A percentile compares a stretch with the other conserved stretches of the same genome.
Conservation (phyloP, 768 basidiomycete genomes). For the Lactarius evosmus region DNA sequence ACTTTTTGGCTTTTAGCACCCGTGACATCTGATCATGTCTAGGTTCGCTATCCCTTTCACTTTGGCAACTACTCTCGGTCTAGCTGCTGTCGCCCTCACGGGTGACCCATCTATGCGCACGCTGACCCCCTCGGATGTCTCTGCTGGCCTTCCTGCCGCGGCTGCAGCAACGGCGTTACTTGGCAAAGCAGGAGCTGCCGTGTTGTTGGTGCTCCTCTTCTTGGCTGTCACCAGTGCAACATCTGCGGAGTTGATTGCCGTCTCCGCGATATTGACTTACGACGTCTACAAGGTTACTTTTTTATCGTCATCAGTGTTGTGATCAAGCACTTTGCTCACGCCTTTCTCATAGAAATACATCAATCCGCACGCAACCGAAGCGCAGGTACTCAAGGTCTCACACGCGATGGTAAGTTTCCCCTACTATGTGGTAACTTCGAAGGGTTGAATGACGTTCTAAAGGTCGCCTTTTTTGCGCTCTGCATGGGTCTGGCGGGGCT, state of each 20-base stretch:
- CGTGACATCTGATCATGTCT: background rate
- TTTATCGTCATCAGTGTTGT: background rate
- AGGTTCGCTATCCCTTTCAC: slow-evolving; percentile 86
- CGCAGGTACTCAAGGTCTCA: slow-evolving; percentile 64
- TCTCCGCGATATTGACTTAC: slow-evolving; percentile 78
- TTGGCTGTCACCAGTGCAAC: slow-evolving; percentile 84
- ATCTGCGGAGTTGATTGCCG: slow-evolving; percentile 88
- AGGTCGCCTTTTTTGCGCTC: slow-evolving; percentile 69
- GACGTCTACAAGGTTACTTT: slow-evolving; percentile 71
- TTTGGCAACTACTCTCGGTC: slow-evolving; percentile 83
- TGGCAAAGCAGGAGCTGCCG: slow-evolving; percentile 73
- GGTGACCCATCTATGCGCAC: slow-evolving; percentile 51
- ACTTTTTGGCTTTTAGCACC: background rate
- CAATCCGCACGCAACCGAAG: slow-evolving; percentile 76
- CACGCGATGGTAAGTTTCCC: slow-evolving; percentile 53
- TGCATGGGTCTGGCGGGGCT: slow-evolving; percentile 80
- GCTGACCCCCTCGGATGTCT: slow-evolving; percentile 61
- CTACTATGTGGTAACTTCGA: background rate
- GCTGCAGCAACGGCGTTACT: slow-evolving; percentile 81
- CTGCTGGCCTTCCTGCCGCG: slow-evolving; percentile 84
- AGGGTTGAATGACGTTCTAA: background rate
- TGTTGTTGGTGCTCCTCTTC: slow-evolving; percentile 79
- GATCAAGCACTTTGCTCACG: background rate
- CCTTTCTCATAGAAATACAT: slow-evolving; percentile 56
- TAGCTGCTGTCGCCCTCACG: slow-evolving; percentile 82